Percentiles rank a stretch among this genome's conserved stretches.
phyloP scores from a whole-genome alignment of 805 yeast genomes.

The Candida namnaoensis region DNA sequence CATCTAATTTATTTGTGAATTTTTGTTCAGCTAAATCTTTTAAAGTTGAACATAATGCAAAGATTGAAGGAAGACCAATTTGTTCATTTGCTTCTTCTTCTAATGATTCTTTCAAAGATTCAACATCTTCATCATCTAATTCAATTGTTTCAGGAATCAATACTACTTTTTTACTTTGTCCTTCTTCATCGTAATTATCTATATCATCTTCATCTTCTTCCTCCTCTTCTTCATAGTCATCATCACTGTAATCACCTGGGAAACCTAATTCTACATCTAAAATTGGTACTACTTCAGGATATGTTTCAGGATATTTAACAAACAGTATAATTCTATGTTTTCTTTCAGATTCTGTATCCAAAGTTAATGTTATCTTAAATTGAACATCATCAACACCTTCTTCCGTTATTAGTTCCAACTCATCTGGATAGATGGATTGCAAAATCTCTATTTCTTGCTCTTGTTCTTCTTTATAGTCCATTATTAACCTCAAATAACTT shows the following conservation, averaged over 20 bases:
- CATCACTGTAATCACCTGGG: conserved; percentile 17
- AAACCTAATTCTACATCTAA: conserved; percentile 33
- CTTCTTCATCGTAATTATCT: conserved; percentile 37
- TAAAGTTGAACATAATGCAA: conserved; percentile 65
- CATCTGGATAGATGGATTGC: conserved; percentile 91
- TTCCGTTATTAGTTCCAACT: conserved; percentile 32
- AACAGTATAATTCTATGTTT: conserved; percentile 45
- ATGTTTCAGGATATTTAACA: conserved; percentile 68
- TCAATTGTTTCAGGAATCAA: conserved; percentile 50
- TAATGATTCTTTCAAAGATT: conserved; percentile 28
- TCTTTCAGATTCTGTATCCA: conserved; percentile 62
- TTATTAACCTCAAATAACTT: conserved; percentile 12
- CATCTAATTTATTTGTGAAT: conserved; percentile 49
- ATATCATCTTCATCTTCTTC: conserved; percentile 26
- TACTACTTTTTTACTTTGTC: conserved; percentile 38
- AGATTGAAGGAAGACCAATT: conserved; percentile 87
- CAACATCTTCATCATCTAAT: conserved; percentile 41
- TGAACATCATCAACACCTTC: conserved; percentile 37
- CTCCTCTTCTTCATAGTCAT: conserved; percentile 19
- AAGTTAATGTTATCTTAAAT: conserved; percentile 46
- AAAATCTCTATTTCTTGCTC: conserved; percentile 83
- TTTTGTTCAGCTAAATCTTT: conserved; percentile 75
- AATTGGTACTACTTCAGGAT: conserved; percentile 76
- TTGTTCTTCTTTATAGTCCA: conserved; percentile 83
- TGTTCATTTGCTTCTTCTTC: conserved; percentile 64